Evolutionary conservation across 257 asterid species (phyloP).

Genomic region (Solanum okadae): DNA sequence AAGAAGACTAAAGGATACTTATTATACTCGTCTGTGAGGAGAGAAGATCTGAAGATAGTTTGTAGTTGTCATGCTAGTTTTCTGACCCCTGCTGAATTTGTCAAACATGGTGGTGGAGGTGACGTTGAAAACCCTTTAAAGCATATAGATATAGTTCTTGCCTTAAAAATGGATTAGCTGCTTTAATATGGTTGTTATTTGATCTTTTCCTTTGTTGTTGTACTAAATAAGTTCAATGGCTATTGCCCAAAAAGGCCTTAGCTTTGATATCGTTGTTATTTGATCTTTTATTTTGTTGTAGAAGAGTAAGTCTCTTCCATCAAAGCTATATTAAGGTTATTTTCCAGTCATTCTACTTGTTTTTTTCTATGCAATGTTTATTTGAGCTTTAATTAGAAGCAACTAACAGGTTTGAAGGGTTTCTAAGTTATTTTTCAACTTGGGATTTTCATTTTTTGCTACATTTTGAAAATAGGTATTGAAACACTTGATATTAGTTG

Average conservation of each 20-base stretch:
- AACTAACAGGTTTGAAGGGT: background rate
- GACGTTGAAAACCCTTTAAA: conserved; percentile 59
- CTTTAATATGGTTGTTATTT: no score
- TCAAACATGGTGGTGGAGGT: conserved; percentile 69
- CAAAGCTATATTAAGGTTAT: no score
- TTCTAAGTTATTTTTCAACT: background rate
- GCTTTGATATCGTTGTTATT: background rate
- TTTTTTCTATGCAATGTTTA: no score
- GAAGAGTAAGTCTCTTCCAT: background rate
- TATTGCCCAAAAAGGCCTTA: background rate
- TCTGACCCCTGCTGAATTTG: conserved; percentile 66
- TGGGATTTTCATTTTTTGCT: background rate
- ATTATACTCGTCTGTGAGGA: conserved; percentile 42
- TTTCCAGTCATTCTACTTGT: no score
- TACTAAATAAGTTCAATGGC: background rate
- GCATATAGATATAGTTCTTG: conserved; percentile 41
- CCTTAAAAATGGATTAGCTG: no score
- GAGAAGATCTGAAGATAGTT: conserved; percentile 59
- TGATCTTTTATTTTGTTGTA: background rate
- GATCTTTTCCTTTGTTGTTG: background rate
- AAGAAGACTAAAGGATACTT: conserved; percentile 45
- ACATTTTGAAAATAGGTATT: background rate
- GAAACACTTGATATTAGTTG: background rate
- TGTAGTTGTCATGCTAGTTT: conserved; percentile 76
- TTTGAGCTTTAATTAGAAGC: background rate